A percentile compares a stretch with the other conserved stretches of the same genome.
phyloP scores from a whole-genome alignment of 352 stramenopile species.

The Hyaloperonospora arabidopsidis region DNA sequence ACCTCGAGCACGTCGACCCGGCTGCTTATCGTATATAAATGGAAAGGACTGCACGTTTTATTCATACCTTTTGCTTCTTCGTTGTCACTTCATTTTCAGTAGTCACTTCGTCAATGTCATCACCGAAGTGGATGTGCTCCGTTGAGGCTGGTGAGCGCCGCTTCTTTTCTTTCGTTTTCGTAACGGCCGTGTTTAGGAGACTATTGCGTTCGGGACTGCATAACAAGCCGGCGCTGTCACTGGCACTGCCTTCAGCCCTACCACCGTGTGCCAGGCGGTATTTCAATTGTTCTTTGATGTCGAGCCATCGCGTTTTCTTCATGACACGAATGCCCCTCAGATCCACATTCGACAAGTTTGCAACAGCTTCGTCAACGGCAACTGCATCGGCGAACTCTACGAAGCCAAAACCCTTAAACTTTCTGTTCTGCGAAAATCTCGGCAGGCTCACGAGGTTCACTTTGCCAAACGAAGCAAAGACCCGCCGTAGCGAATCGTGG shows the following conservation, averaged over 20 bases:
- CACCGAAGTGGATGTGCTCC: constrained; percentile 39
- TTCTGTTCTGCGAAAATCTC: constrained; percentile 51
- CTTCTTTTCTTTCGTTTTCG: constrained; percentile 21
- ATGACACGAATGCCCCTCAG: constrained; percentile 44
- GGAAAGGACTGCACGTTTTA: constrained; percentile 2
- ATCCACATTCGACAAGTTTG: constrained; percentile 13
- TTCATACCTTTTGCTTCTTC: constrained; percentile 28
- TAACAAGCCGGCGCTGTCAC: neutral
- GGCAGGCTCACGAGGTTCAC: constrained; percentile 73
- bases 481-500: constrained; percentile 56
- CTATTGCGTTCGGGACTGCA: neutral
- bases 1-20: constrained; percentile 66
- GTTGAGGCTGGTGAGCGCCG: constrained; percentile 8
- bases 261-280: constrained; percentile 21
- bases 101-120: constrained; percentile 18
- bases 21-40: constrained; percentile 61
- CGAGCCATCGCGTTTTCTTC: constrained; percentile 47
- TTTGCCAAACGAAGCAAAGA: constrained; percentile 57
- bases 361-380: constrained; percentile 24
- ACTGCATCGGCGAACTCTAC: constrained; percentile 53
- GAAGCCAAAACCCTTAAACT: constrained; percentile 82
- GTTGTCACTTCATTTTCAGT: neutral
- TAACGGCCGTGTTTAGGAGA: neutral
- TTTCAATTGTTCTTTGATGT: constrained; percentile 65
- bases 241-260: no score